phyloP scores from a whole-genome alignment of 306 rosid genomes.

The Castanea sativa region DNA sequence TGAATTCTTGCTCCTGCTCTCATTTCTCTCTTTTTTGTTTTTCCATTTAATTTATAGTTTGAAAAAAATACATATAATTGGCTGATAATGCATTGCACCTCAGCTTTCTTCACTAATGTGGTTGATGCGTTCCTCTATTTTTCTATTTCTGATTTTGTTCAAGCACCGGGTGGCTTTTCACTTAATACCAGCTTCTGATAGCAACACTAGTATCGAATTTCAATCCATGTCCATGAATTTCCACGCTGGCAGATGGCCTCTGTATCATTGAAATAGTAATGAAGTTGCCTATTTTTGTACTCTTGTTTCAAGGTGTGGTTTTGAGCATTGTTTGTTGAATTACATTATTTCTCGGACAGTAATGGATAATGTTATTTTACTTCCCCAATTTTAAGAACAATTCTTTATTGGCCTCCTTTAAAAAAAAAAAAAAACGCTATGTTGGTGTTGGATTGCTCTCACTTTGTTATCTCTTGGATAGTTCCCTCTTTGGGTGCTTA shows the following conservation, averaged over 20 bases:
- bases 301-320: background rate
- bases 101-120: constrained; percentile 16
- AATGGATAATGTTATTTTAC: background rate
- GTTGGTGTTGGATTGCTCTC: background rate
- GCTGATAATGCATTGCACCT: constrained; percentile 21
- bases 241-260: constrained; percentile 7
- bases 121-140: constrained; percentile 11
- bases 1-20: constrained; percentile 21
- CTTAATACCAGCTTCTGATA: constrained; percentile 22
- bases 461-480: background rate
- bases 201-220: constrained; percentile 15
- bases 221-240: constrained; percentile 5
- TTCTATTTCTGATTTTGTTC: constrained; percentile 2
- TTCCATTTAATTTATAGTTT: constrained; percentile 14
- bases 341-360: background rate
- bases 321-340: background rate
- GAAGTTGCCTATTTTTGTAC: background rate
- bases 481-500: background rate
- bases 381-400: constrained; percentile 1
- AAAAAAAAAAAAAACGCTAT: too few relatives aligned
- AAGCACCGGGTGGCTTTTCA: constrained; percentile 10
- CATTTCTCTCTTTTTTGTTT: background rate
- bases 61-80: constrained; percentile 28
- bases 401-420: background rate
- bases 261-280: constrained; percentile 6